Conservation (phyloP, 169 alveolate genomes). For the Cryptosporidium parvum region DNA sequence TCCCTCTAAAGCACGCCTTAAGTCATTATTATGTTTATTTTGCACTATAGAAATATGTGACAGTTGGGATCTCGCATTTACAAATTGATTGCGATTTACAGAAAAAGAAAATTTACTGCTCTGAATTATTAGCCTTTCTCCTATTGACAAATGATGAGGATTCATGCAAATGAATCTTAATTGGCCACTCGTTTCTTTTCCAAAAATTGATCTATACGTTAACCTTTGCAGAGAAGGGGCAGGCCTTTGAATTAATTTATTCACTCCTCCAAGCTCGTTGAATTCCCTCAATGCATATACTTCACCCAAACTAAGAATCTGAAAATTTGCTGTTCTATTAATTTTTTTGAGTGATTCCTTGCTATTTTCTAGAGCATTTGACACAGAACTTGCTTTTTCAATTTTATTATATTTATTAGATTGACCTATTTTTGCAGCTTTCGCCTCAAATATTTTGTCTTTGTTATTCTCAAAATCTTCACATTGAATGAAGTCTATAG, state of each 20-base stretch:
- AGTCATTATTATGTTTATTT: background rate
- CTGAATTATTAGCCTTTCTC: slow-evolving; percentile 23
- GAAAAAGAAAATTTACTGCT: slow-evolving; percentile 1
- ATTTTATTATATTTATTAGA: background rate
- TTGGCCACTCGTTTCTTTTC: background rate
- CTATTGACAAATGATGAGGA: background rate
- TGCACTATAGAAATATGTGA: background rate
- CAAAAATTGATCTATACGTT: background rate
- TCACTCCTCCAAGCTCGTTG: too few relatives aligned
- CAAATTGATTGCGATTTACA: background rate
- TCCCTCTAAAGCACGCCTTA: slow-evolving; percentile 15
- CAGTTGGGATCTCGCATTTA: too few relatives aligned
- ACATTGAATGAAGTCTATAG: background rate
- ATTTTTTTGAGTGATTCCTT: background rate
- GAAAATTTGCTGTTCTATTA: background rate
- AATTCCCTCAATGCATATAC: background rate
- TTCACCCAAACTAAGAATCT: background rate
- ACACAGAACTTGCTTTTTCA: background rate
- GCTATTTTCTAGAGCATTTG: background rate
- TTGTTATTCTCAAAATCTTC: background rate
- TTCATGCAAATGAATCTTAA: background rate
- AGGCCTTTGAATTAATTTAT: background rate
- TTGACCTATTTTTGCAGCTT: background rate
- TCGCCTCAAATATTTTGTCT: background rate
- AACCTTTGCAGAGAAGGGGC: background rate